Percentiles rank a stretch among this genome's conserved stretches.
These are phyloP conservation scores for Boletus coccyginus DNA, from an alignment of 768 basidiomycete species.

Conservation along the genomic window DNA sequence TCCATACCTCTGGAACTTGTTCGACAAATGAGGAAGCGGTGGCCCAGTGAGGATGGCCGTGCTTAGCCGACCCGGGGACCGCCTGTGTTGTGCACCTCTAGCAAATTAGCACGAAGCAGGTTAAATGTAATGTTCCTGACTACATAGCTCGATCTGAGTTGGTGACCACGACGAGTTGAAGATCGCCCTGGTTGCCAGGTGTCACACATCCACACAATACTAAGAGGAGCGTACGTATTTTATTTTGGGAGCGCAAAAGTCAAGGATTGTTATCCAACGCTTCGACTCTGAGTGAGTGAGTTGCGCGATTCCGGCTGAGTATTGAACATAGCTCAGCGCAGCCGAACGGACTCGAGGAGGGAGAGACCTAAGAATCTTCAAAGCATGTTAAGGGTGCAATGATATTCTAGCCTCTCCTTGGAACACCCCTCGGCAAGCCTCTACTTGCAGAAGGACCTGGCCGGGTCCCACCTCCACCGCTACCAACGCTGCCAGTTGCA, in stretches of 20 bases:
- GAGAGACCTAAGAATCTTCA: background rate
- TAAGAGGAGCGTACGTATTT: background rate
- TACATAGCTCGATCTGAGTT: background rate
- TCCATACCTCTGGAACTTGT: background rate
- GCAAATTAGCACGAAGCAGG: background rate
- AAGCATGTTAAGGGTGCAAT: background rate
- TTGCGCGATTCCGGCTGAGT: background rate
- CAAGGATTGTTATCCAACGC: background rate
- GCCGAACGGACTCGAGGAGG: background rate
- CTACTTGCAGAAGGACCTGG: constrained; percentile 25
- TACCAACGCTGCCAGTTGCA: constrained; percentile 23
- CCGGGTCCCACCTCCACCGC: constrained; percentile 17
- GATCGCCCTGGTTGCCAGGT: background rate
- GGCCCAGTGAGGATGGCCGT: background rate
- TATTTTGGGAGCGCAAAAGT: constrained; percentile 1
- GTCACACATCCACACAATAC: constrained; percentile 5
- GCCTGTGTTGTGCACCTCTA: background rate
- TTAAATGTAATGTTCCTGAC: background rate
- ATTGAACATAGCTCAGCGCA: background rate
- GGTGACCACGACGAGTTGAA: background rate
- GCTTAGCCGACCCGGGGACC: background rate
- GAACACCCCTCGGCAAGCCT: constrained; percentile 22
- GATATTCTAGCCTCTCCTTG: constrained; percentile 23
- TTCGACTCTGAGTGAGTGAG: background rate
- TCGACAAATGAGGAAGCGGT: background rate